These are phyloP conservation scores for Amyloporia xantha DNA, from an alignment of 768 basidiomycete species.

Conservation along the genomic window DNA sequence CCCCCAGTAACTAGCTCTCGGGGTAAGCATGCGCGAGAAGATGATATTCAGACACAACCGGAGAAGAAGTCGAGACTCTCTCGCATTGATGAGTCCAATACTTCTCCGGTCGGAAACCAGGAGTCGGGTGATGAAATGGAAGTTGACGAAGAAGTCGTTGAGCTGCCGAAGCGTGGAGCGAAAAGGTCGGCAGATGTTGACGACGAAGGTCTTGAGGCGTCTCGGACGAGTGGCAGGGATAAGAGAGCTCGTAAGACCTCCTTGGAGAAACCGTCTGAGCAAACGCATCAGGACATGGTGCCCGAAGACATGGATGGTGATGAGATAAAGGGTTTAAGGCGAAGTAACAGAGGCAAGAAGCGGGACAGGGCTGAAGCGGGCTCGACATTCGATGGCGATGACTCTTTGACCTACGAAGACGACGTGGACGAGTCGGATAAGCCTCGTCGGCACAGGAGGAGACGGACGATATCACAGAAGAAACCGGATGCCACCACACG, in stretches of 20 bases:
- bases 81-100: slow-evolving; percentile 45
- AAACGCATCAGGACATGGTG: slow-evolving; percentile 21
- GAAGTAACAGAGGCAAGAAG: slow-evolving; percentile 54
- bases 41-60: slow-evolving; percentile 30
- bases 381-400: slow-evolving; percentile 63
- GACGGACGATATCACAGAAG: slow-evolving; percentile 48
- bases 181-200: slow-evolving; percentile 44
- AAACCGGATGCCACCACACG: slow-evolving; percentile 42
- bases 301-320: slow-evolving; percentile 6
- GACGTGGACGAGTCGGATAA: slow-evolving; percentile 34
- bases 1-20: background rate
- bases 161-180: slow-evolving; percentile 33
- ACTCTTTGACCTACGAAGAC: slow-evolving; percentile 31
- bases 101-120: slow-evolving; percentile 30
- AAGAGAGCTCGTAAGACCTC: slow-evolving; percentile 54
- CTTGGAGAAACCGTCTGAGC: slow-evolving; percentile 31
- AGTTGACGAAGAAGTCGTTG: slow-evolving; percentile 11
- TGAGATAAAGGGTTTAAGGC: slow-evolving; percentile 4
- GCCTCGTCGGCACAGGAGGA: slow-evolving; percentile 38
- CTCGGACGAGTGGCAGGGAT: slow-evolving; percentile 35
- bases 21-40: slow-evolving; percentile 32
- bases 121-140: slow-evolving; percentile 18
- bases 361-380: slow-evolving; percentile 70
- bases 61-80: slow-evolving; percentile 42
- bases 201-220: slow-evolving; percentile 37